Evolutionary conservation across 495 filamentous ascomycete genomes (phyloP).

Genomic region (Xeromyces bisporus): DNA sequence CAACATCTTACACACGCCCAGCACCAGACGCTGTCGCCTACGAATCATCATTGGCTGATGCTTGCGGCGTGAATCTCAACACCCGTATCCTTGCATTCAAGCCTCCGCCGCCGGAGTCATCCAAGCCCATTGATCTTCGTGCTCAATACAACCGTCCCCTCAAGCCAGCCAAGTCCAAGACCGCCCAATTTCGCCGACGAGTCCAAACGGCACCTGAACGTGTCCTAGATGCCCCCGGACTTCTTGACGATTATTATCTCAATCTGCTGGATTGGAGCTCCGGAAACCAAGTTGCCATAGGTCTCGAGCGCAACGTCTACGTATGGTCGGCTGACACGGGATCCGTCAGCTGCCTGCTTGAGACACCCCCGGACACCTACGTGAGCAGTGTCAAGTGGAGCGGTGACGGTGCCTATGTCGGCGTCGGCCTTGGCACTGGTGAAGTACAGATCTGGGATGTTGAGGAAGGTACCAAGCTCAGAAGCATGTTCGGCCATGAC

Average conservation of each 20-base stretch:
- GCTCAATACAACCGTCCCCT: constrained; percentile 96
- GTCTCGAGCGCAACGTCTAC: constrained; percentile 89
- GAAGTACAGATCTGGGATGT: constrained; percentile 99
- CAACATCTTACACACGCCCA: constrained; percentile 47
- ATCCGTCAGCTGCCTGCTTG: constrained; percentile 68
- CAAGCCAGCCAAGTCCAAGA: constrained; percentile 51
- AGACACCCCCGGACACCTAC: constrained; percentile 79
- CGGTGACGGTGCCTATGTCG: constrained; percentile 88
- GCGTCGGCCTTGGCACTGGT: constrained; percentile 83
- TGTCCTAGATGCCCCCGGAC: constrained; percentile 89
- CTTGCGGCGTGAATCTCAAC: constrained; percentile 83
- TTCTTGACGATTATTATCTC: constrained; percentile 97
- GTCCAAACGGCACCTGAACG: constrained; percentile 90
- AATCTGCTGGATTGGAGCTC: constrained; percentile 97
- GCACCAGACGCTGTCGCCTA: constrained; percentile 81
- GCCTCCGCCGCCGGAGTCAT: constrained; percentile 88
- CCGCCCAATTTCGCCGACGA: constrained; percentile 75
- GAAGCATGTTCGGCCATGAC: constrained; percentile 96
- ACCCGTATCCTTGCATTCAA: constrained; percentile 98
- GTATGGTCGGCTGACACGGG: constrained; percentile 98
- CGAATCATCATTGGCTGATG: constrained; percentile 76
- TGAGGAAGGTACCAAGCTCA: constrained; percentile 82
- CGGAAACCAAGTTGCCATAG: constrained; percentile 93
- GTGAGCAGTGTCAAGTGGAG: constrained; percentile 98
- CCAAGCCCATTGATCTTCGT: constrained; percentile 91